phyloP scores from a whole-genome alignment of 1,284 basidiomycete species.

The Somion occarium region DNA sequence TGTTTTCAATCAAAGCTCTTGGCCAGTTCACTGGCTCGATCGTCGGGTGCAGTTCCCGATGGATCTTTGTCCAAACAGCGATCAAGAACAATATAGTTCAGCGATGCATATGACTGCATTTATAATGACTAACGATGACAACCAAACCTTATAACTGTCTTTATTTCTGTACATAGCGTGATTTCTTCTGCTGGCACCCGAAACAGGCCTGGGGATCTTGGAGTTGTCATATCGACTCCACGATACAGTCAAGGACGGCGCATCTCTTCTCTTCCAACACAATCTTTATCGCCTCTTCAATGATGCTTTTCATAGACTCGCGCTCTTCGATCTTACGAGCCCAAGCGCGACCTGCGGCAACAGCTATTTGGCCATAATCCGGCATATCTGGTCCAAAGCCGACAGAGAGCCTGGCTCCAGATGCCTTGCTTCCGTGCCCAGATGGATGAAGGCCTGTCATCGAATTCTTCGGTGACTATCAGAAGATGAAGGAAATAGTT shows the following conservation, averaged over 20 bases:
- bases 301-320: constrained; percentile 33
- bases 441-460: constrained; percentile 61
- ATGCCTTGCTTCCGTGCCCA: constrained; percentile 45
- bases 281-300: constrained; percentile 47
- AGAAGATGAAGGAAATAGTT: constrained; percentile 4
- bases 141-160: no score
- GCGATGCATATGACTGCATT: no score
- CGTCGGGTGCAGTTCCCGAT: no score
- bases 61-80: no score
- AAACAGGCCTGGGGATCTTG: no score
- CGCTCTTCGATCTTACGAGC: constrained; percentile 39
- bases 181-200: no score
- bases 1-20: no score
- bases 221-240: constrained; percentile 38
- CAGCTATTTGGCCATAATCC: constrained; percentile 57
- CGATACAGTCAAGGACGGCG: constrained; percentile 55
- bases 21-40: no score
- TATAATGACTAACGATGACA: no score
- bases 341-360: constrained; percentile 65
- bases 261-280: constrained; percentile 57
- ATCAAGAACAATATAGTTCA: no score
- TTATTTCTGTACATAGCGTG: no score
- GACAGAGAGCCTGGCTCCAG: constrained; percentile 48
- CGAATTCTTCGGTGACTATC: constrained; percentile 54
- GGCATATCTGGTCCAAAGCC: constrained; percentile 64